Evolutionary conservation across 192 early-diverging fungal species (phyloP).

Genomic region (Linnemannia schmuckeri): DNA sequence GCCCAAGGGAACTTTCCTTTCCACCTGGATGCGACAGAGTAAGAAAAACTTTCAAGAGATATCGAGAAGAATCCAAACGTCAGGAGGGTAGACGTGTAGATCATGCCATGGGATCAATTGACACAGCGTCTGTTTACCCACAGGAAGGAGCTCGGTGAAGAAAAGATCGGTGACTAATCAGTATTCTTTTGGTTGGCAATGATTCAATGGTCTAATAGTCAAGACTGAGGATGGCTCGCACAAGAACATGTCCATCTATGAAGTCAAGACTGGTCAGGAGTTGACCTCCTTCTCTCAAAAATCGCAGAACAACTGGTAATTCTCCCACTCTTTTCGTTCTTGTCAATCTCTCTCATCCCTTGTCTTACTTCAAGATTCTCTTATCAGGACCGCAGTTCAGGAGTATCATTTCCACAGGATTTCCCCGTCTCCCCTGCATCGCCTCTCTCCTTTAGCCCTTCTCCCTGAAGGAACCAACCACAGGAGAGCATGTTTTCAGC

Average conservation of each 20-base stretch:
- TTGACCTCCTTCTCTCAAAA: conserved; percentile 86
- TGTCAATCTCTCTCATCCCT: neutral
- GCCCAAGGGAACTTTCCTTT: conserved; percentile 87
- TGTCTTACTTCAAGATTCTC: neutral
- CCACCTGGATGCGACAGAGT: conserved; percentile 92
- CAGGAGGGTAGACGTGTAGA: neutral
- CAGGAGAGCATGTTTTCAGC: neutral
- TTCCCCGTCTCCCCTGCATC: neutral
- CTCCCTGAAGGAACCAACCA: neutral
- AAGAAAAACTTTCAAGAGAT: conserved; percentile 18
- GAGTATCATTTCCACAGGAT: neutral
- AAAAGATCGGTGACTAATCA: neutral
- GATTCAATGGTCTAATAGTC: conserved; percentile 57
- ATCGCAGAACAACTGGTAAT: conserved; percentile 77
- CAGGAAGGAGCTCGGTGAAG: conserved; percentile 1
- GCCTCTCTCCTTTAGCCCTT: neutral
- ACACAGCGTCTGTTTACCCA: conserved; percentile 5
- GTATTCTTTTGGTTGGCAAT: neutral
- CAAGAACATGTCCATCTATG: conserved; percentile 88
- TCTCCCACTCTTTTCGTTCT: neutral
- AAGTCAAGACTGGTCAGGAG: conserved; percentile 76
- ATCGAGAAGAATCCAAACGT: conserved; percentile 16
- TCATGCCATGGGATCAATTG: neutral
- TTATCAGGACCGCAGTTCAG: neutral
- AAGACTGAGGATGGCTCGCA: conserved; percentile 78